These are phyloP conservation scores for Populus davidiana DNA, from an alignment of 345 rosid genomes.

Conservation along the genomic window DNA sequence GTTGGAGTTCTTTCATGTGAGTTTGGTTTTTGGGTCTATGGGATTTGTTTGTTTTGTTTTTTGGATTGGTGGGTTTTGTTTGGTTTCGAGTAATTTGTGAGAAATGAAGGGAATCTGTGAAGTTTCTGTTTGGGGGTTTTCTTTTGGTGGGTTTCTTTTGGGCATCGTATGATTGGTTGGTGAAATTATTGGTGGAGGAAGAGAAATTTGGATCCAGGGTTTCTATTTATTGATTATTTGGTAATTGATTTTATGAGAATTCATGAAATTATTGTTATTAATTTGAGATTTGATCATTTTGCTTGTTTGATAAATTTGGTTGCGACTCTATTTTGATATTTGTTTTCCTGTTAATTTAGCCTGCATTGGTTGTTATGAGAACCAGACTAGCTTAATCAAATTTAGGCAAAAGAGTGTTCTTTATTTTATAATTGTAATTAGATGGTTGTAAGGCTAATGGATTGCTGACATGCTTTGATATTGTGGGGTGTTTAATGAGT, in stretches of 20 bases:
- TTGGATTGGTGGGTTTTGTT: neutral
- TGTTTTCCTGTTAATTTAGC: neutral
- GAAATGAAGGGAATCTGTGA: neutral
- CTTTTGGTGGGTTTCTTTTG: neutral
- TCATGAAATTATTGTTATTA: neutral
- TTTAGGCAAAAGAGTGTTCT: neutral
- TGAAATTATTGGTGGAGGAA: neutral
- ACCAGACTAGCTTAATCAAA: too few relatives aligned
- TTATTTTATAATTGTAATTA: neutral
- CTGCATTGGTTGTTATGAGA: too few relatives aligned
- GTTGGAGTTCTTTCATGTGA: conserved; percentile 87
- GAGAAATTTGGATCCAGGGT: neutral
- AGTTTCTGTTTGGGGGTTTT: neutral
- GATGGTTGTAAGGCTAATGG: neutral
- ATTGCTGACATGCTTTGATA: neutral
- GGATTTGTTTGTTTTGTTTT: neutral
- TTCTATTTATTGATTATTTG: neutral
- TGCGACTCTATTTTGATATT: neutral
- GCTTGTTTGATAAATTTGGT: neutral
- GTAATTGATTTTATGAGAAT: neutral
- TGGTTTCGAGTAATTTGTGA: neutral
- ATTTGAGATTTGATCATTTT: neutral
- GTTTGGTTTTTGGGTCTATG: conserved; percentile 12
- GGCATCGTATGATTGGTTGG: neutral
- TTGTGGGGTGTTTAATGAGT: neutral